phyloP scores from a whole-genome alignment of 176 grass and related monocot genomes.

The Rhipidocladum racemiflorum region DNA sequence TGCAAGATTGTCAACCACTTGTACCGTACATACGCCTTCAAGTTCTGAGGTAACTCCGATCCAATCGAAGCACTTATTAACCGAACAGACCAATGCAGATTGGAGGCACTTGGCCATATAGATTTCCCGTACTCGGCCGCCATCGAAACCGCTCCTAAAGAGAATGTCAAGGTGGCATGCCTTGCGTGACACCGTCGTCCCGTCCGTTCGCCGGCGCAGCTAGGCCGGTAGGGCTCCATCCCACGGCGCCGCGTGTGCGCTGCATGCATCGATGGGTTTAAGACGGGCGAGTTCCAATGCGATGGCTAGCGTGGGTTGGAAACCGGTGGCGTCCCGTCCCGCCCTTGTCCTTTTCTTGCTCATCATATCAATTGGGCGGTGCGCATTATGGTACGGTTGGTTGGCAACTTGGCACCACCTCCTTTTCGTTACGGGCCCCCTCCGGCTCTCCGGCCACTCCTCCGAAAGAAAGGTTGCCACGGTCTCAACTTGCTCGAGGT shows the following conservation, averaged over 20 bases:
- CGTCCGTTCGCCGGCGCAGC: not conserved
- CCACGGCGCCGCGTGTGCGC: not conserved
- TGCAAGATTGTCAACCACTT: not conserved
- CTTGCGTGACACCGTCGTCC: not conserved
- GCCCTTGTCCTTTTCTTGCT: slow-evolving; percentile 18
- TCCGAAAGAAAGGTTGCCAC: not conserved
- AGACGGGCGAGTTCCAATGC: slow-evolving; percentile 34
- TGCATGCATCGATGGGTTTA: not conserved
- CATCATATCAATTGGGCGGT: not conserved
- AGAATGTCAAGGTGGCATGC: not conserved
- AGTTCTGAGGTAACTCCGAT: not conserved
- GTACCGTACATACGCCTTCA: not conserved
- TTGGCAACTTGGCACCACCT: not conserved
- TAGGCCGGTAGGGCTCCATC: not conserved
- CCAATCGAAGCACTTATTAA: not conserved
- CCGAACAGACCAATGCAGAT: not conserved
- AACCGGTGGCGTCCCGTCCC: not conserved
- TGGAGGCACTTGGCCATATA: not conserved
- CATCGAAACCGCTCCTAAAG: not conserved
- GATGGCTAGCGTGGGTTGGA: slow-evolving; percentile 17
- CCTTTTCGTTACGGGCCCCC: not conserved
- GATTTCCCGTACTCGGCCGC: not conserved
- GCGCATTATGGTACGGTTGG: slow-evolving; percentile 4
- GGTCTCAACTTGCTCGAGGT: not conserved
- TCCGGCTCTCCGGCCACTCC: not conserved